A percentile compares a stretch with the other conserved stretches of the same genome.
Evolutionary conservation across 179 eudicot genomes (phyloP).

Genomic region (Amaranthus tricolor): DNA sequence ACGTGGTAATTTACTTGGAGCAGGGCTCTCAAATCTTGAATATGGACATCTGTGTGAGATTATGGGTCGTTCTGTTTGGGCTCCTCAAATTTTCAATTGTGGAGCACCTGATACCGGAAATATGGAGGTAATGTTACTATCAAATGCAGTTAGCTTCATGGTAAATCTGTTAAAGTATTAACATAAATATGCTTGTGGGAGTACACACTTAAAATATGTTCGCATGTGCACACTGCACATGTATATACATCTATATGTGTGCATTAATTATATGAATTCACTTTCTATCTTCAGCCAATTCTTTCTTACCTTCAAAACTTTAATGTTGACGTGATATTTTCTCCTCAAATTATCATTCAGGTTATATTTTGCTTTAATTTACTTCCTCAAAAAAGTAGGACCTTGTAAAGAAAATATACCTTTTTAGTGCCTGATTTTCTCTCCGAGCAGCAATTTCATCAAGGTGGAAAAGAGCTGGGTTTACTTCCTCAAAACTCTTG

Average conservation of each 20-base stretch:
- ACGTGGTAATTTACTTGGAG: conserved; percentile 52
- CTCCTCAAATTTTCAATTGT: conserved; percentile 95
- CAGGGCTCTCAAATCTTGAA: conserved; percentile 92
- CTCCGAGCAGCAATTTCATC: neutral
- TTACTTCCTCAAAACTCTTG: neutral
- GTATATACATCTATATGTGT: neutral
- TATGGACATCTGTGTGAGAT: conserved; percentile 96
- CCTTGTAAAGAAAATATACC: neutral
- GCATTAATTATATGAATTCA: too few species aligned
- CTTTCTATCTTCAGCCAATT: too few species aligned
- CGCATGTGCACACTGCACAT: neutral
- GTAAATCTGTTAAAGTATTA: neutral
- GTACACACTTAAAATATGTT: too few species aligned
- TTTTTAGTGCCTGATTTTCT: neutral
- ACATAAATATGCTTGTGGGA: neutral
- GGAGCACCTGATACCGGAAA: conserved; percentile 99
- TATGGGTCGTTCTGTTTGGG: conserved; percentile 96
- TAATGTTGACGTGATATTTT: neutral
- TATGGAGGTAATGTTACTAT: conserved; percentile 71
- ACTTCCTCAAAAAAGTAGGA: neutral
- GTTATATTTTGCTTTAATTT: neutral
- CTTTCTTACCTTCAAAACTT: too few species aligned
- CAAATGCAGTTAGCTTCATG: neutral
- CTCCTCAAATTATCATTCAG: too few species aligned
- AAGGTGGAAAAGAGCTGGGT: neutral